Base-by-base conservation (phyloP, 148 eudicot genomes). In the Salicornia ramosissima region DNA sequence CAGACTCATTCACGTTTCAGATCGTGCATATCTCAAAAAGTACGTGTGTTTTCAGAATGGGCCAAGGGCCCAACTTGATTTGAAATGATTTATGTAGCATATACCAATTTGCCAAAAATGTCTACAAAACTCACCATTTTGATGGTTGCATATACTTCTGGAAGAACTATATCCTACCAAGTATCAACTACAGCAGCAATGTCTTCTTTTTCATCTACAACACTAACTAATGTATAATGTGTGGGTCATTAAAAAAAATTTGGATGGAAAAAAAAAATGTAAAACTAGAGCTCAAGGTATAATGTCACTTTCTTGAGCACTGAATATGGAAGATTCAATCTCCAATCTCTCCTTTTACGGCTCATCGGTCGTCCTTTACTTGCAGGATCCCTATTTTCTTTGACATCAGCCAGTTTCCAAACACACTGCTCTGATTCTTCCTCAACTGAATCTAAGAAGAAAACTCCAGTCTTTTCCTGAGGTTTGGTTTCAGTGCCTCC, bases 361-460 rank as follows among this genome's bases (percentile, higher is more conserved):
- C 80, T 87, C 57, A 95, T 33, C 22, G 90, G 96, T 69, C 86
- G 84, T 39, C 99, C 99, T 76, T 87, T 91, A 31, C 85, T 83
- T 39, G 78, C 74, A 25, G 96, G 93, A 71, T 91, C 93, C 71
- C 93, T 80, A 60, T 95, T 95, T 82, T 80, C 99, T 80, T 69
- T 82, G 19, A 95, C 99, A 68, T 91, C 89, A 24, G 99, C 99
- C 82, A 95, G 68, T 78, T 81, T 89, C 97, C 97, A 95, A 8
- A 78, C 74, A 64, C 96, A 90, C 55, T 86, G 76, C 36, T 80
- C 81, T 6, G 83, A 68, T 68, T 94, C 91, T 16, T 76, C 59
- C 67, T 92, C 90, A 29, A 87, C 67, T 10, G 88, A 78, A 54
- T 92, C 97, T 19, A 92, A 79, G 60, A 52, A 80, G 83, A 86